Evolutionary conservation across 2,329 filamentous ascomycete genomes (phyloP), one percentile per base, ranked within the genome.

Genomic region (Epichloe brachyelytri): DNA sequence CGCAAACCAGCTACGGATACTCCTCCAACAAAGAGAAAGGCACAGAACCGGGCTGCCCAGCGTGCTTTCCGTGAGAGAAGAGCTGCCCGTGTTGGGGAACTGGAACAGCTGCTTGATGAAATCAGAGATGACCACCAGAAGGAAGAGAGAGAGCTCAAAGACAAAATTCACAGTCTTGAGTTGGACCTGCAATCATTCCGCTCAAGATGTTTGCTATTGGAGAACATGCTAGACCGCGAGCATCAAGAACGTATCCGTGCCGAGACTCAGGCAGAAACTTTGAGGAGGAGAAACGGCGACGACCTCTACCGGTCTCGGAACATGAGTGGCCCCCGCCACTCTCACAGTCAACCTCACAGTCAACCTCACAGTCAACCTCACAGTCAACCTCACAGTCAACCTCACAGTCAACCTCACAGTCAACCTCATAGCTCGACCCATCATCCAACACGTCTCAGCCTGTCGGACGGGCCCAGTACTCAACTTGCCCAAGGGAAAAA

Each of bases 1-100:
- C 82, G 91, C 59, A 97, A 97, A 75, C 90, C 91, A 3, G 88
- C 88, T 45, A 94, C 88, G 37, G 90, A 96, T 63, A 94, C 90
- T 49, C 89, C 90, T 14, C 86, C 87, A 2, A 95, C 89, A 43
- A 95, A 95, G 71, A 82, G 93, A 57, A 94, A 96, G 73, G 86
- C 88, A 1, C 93, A 97, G 71, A 97, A 97, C 67, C 80, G 93
- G 54, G 86, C 88, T 45, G 91, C 91, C 3, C 91, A 97, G 70
- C 77, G 91, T 53, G 88, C 86, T 1, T 97, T 97, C 68, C 79
- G 91, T 36, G 89, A 95, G 68, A 78, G 91, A 52, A 80, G 91
- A 56, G 88, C 88, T 2, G 87, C 88, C 22, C 85, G 88, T 39
- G 87, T 96, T 6, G 83, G 85, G 39, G 90, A 85, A 63, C 69